Evolutionary conservation across 257 asterid genomes (phyloP).

Genomic region (Capsicum baccatum): DNA sequence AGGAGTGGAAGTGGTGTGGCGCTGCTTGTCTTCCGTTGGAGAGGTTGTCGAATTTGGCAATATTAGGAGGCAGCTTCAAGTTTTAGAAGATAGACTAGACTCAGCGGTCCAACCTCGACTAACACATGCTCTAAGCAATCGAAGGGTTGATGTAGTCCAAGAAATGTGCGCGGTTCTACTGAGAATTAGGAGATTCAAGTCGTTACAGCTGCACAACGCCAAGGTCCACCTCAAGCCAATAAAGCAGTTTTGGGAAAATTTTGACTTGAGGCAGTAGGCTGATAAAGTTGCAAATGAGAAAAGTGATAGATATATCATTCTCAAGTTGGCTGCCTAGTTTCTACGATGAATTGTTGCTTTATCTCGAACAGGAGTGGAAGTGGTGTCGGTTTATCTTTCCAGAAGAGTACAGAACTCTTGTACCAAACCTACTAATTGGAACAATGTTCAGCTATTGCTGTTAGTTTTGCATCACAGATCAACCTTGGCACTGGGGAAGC

Average conservation of each 20-base stretch:
- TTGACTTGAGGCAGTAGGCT: conserved; percentile 74
- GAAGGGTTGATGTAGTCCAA: conserved; percentile 90
- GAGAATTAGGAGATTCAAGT: conserved; percentile 87
- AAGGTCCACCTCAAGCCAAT: conserved; percentile 84
- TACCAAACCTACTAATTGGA: conserved; percentile 82
- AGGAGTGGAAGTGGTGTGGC: conserved; percentile 36
- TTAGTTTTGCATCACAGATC: conserved; percentile 80
- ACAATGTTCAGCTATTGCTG: conserved; percentile 66
- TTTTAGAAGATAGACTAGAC: conserved; percentile 94
- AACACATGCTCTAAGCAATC: conserved; percentile 81
- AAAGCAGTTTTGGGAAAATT: conserved; percentile 89
- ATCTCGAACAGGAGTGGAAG: conserved; percentile 99
- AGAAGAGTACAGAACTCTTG: conserved; percentile 83
- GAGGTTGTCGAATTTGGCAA: conserved; percentile 99
- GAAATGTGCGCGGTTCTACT: conserved; percentile 89
- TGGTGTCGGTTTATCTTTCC: conserved; percentile 96
- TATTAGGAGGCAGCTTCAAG: conserved; percentile 97
- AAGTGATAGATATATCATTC: conserved; percentile 68
- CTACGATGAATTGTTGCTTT: conserved; percentile 91
- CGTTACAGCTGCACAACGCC: conserved; percentile 77
- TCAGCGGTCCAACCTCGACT: conserved; percentile 88
- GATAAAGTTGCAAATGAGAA: conserved; percentile 72
- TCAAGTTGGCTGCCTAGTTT: conserved; percentile 89
- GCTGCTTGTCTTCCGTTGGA: conserved; percentile 96
- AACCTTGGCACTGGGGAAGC: conserved; percentile 91